Conservation (phyloP, 371 early-diverging fungal genomes). For the Saksenaea oblongispora region DNA sequence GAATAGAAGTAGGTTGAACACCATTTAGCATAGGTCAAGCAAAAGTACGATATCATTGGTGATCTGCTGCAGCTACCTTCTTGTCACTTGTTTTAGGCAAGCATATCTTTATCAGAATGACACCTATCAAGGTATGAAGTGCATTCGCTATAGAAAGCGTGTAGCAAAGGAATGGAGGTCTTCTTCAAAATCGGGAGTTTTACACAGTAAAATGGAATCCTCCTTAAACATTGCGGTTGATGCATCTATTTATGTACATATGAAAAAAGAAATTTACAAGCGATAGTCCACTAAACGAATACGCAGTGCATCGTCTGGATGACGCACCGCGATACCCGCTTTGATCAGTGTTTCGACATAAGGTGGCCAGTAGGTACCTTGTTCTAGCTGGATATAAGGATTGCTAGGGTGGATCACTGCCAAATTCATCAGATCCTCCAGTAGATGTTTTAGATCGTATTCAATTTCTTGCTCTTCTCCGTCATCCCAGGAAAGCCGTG, state of each 20-base stretch:
- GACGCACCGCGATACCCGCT: conserved; percentile 52
- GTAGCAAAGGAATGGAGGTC: no score
- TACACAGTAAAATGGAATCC: background rate
- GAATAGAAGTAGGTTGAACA: no score
- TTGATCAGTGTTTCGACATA: conserved; percentile 57
- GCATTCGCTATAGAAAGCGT: no score
- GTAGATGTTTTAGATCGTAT: conserved; percentile 35
- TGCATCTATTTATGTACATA: no score
- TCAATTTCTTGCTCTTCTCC: conserved; percentile 16
- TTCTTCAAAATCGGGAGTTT: no score
- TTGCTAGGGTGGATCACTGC: conserved; percentile 41
- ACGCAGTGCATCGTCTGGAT: conserved; percentile 51
- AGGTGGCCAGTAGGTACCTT: conserved; percentile 56
- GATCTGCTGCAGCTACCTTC: no score
- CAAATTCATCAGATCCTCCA: conserved; percentile 61
- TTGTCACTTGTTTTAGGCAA: no score
- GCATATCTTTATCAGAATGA: no score
- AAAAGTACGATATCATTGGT: no score
- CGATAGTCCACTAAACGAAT: conserved; percentile 51
- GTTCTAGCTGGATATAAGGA: conserved; percentile 46
- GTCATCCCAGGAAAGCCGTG: background rate
- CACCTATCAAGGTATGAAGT: no score
- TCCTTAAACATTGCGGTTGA: background rate
- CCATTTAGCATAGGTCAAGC: no score
- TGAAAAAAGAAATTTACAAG: background rate